These are phyloP conservation scores for Corymbia maculata DNA, from an alignment of 345 rosid species.

Conservation along the genomic window DNA sequence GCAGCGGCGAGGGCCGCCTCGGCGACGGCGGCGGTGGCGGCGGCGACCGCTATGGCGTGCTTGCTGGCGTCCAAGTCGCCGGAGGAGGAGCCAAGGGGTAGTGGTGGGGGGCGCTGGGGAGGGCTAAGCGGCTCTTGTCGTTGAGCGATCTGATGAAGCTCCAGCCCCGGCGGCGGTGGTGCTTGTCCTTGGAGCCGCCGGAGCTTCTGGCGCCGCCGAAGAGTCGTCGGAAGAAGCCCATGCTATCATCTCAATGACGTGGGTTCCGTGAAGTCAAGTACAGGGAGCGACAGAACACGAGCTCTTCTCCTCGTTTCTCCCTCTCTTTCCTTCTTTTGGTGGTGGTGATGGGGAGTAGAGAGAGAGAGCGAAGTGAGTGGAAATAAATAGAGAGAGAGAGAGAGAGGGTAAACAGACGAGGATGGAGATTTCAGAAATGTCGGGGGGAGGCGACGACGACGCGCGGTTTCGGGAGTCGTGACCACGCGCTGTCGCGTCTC, in stretches of 20 bases:
- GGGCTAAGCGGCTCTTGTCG: slow-evolving; percentile 9
- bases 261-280: not conserved
- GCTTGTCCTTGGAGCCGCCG: slow-evolving; percentile 15
- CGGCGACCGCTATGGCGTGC: slow-evolving; percentile 87
- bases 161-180: slow-evolving; percentile 27
- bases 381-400: not conserved
- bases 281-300: not conserved
- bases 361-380: not conserved
- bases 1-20: slow-evolving; percentile 92
- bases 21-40: slow-evolving; percentile 85
- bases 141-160: slow-evolving; percentile 56
- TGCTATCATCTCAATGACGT: slow-evolving; percentile 20
- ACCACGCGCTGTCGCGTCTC: not conserved
- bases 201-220: slow-evolving; percentile 37
- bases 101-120: slow-evolving; percentile 7
- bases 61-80: slow-evolving; percentile 45
- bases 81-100: not conserved
- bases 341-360: not conserved
- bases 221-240: slow-evolving; percentile 78
- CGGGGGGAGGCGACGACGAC: not conserved
- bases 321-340: not conserved
- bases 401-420: not conserved
- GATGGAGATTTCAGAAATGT: not conserved
- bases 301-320: not conserved
- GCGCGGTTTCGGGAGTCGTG: not conserved